A percentile compares a stretch with the other conserved stretches of the same genome.
Conservation (phyloP, 2,329 filamentous ascomycete species). For the Cytospora paraplurivora region DNA sequence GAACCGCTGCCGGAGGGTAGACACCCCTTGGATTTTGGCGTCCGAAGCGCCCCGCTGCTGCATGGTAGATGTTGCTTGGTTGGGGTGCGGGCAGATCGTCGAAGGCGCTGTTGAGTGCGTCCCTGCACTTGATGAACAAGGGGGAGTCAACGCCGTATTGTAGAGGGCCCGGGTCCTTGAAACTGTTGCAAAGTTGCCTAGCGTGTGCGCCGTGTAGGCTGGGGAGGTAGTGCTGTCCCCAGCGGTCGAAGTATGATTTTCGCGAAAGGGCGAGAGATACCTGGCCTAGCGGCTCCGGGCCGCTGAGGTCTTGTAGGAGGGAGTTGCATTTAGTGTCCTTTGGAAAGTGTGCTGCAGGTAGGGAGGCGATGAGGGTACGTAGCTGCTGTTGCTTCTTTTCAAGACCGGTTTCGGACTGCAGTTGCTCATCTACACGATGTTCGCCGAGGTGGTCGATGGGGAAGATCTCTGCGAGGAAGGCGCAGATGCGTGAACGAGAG, state of each 20-base stretch:
- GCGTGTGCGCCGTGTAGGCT: constrained; percentile 58
- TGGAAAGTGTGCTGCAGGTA: constrained; percentile 40
- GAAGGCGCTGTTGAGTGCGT: constrained; percentile 52
- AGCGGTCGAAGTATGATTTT: constrained; percentile 46
- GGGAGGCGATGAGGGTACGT: constrained; percentile 36
- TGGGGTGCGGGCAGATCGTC: constrained; percentile 49
- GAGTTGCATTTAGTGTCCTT: constrained; percentile 46
- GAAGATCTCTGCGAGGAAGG: constrained; percentile 51
- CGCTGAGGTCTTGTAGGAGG: constrained; percentile 52
- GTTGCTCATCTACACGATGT: constrained; percentile 34
- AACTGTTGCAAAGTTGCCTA: constrained; percentile 61
- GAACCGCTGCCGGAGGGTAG: too few species aligned
- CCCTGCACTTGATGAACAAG: constrained; percentile 54
- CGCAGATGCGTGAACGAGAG: constrained; percentile 52
- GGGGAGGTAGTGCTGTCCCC: constrained; percentile 61
- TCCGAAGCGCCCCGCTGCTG: background rate
- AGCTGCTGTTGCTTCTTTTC: constrained; percentile 34
- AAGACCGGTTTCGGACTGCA: constrained; percentile 9
- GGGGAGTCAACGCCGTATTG: constrained; percentile 54
- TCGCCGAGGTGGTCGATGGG: constrained; percentile 42
- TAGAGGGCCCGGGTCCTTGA: constrained; percentile 62
- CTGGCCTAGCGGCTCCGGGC: constrained; percentile 49
- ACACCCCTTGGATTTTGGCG: background rate
- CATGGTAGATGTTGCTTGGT: constrained; percentile 38
- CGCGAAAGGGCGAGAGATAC: constrained; percentile 50